Conservation (phyloP, 345 rosid species). For the Eucalyptus cloeziana region DNA sequence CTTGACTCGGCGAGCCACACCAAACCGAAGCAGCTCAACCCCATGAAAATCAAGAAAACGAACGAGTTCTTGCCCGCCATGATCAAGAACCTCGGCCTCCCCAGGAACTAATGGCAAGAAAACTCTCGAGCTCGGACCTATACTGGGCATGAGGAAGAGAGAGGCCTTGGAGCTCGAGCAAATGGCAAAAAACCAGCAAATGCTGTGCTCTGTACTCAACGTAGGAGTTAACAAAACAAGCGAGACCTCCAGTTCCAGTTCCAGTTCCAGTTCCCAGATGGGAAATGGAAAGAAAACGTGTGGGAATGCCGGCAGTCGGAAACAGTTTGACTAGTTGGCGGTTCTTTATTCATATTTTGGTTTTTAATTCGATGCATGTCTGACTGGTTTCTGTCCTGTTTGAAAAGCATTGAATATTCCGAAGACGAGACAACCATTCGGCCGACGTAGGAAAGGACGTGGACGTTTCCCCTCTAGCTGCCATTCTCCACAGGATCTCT, state of each 20-base stretch:
- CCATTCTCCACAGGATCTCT: neutral
- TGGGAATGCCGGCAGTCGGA: neutral
- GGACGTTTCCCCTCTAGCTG: neutral
- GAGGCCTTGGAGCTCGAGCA: neutral
- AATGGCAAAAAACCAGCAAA: neutral
- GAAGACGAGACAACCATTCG: neutral
- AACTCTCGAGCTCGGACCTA: neutral
- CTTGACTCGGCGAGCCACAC: conserved; percentile 4
- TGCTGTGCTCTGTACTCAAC: neutral
- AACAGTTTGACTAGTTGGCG: neutral
- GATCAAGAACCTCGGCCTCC: neutral
- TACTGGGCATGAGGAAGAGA: neutral
- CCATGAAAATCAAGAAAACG: neutral
- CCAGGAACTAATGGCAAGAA: neutral
- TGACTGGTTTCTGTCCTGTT: neutral
- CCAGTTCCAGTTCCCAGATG: neutral
- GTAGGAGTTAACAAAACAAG: neutral
- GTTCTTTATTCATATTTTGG: neutral
- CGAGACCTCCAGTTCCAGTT: neutral
- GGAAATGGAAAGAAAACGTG: neutral
- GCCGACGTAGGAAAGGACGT: neutral
- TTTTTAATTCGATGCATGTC: neutral
- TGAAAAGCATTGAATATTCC: neutral
- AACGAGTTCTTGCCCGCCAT: neutral
- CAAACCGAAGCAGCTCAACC: neutral